Evolutionary conservation across 2,329 filamentous ascomycete genomes (phyloP).

Genomic region (Cordyceps militaris): DNA sequence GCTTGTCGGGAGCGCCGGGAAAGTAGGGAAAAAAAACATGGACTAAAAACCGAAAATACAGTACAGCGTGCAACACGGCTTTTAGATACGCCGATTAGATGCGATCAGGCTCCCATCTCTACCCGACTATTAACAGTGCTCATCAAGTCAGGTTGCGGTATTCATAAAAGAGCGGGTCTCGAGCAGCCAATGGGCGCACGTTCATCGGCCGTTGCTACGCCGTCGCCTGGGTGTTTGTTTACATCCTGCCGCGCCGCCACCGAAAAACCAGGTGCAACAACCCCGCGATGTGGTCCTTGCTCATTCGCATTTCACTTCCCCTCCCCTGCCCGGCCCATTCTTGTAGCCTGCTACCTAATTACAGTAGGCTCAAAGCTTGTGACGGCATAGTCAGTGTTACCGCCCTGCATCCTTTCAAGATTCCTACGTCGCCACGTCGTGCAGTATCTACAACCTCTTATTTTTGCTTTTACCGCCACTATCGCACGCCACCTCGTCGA

Average conservation of each 20-base stretch:
- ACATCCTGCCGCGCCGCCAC: conserved; percentile 15
- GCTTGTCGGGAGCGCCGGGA: no score
- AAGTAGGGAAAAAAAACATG: no score
- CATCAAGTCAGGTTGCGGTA: neutral
- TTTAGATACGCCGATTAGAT: no score
- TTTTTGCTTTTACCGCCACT: neutral
- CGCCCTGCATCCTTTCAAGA: conserved; percentile 9
- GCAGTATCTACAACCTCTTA: conserved; percentile 5
- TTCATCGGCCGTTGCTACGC: conserved; percentile 24
- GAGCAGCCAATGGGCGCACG: conserved; percentile 19
- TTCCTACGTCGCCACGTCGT: conserved; percentile 3
- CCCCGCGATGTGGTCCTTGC: conserved; percentile 19
- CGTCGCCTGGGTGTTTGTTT: conserved; percentile 29
- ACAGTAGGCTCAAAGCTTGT: conserved; percentile 16
- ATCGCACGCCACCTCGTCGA: neutral
- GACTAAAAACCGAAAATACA: no score
- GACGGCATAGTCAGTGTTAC: conserved; percentile 19
- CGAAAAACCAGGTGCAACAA: conserved; percentile 10
- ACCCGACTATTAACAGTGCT: conserved; percentile 1
- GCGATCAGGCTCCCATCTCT: neutral
- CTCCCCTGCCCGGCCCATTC: conserved; percentile 15
- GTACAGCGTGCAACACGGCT: no score
- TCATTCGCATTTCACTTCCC: conserved; percentile 10
- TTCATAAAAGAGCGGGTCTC: neutral
- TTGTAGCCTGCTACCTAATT: conserved; percentile 5